Percentiles rank a stretch among this genome's conserved stretches.
Evolutionary conservation across 1,139 yeast species (phyloP).

Genomic region (Suhomyces guaymorum): DNA sequence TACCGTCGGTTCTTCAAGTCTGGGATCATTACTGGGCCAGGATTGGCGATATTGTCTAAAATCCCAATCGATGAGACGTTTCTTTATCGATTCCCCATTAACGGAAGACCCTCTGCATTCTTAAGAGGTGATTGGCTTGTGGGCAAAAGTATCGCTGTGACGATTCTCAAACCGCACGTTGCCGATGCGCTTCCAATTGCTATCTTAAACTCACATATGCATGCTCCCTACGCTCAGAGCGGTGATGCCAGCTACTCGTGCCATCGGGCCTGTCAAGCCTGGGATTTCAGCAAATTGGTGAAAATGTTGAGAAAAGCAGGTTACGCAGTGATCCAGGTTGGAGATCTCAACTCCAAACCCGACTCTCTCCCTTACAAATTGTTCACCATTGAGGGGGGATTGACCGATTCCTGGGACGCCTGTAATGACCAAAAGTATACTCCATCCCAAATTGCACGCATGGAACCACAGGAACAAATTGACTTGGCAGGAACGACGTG

Average conservation of each 20-base stretch:
- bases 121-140: conserved; percentile 97
- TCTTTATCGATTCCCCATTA: conserved; percentile 81
- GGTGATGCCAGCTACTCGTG: conserved; percentile 92
- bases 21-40: conserved; percentile 93
- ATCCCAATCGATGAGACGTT: conserved; percentile 80
- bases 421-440: conserved; percentile 38
- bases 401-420: conserved; percentile 83
- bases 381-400: conserved; percentile 66
- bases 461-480: conserved; percentile 71
- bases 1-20: conserved; percentile 70
- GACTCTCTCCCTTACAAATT: conserved; percentile 80
- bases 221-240: conserved; percentile 82
- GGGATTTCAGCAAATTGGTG: conserved; percentile 82
- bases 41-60: conserved; percentile 79
- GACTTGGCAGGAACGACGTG: conserved; percentile 81
- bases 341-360: conserved; percentile 89
- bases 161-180: conserved; percentile 57
- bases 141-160: conserved; percentile 85
- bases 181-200: conserved; percentile 61
- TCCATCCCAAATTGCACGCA: conserved; percentile 44
- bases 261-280: conserved; percentile 93
- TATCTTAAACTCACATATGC: conserved; percentile 89
- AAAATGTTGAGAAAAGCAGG: conserved; percentile 68
- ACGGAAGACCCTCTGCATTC: conserved; percentile 93
- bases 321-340: conserved; percentile 83